Evolutionary conservation across 805 yeast genomes (phyloP).

Genomic region (Priceomyces haplophilus): DNA sequence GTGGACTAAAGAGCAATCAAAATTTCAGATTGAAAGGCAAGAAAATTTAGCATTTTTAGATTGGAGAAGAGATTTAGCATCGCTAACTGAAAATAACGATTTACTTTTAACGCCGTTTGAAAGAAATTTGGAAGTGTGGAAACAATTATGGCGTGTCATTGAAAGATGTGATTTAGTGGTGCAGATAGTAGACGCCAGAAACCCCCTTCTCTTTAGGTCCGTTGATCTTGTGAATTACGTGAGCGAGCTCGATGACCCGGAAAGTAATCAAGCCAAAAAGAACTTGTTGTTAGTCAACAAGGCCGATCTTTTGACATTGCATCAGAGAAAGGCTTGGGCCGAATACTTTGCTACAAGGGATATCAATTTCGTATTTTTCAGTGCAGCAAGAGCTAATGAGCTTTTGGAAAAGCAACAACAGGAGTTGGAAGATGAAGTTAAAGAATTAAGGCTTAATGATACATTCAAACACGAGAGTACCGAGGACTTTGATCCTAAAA

Average conservation of each 20-base stretch:
- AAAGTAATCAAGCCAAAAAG: slow-evolving; percentile 49
- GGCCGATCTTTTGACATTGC: slow-evolving; percentile 78
- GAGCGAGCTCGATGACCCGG: slow-evolving; percentile 60
- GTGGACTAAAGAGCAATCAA: slow-evolving; percentile 74
- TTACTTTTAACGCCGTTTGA: slow-evolving; percentile 92
- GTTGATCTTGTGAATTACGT: slow-evolving; percentile 84
- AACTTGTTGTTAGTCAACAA: slow-evolving; percentile 86
- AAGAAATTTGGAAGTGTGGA: slow-evolving; percentile 96
- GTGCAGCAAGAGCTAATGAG: slow-evolving; percentile 83
- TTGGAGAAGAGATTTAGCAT: slow-evolving; percentile 91
- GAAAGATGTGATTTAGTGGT: slow-evolving; percentile 93
- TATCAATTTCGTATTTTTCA: slow-evolving; percentile 88
- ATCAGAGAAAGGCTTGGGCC: slow-evolving; percentile 86
- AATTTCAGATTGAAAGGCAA: slow-evolving; percentile 72
- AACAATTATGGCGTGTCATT: slow-evolving; percentile 96
- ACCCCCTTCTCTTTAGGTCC: slow-evolving; percentile 86
- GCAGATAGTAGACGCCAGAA: slow-evolving; percentile 96
- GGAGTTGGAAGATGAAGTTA: slow-evolving; percentile 31
- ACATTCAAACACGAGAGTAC: slow-evolving; percentile 15
- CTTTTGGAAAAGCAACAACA: slow-evolving; percentile 61
- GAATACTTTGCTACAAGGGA: slow-evolving; percentile 63
- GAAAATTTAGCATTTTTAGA: slow-evolving; percentile 89
- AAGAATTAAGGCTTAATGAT: slow-evolving; percentile 10
- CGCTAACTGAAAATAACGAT: slow-evolving; percentile 79
- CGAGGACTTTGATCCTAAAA: slow-evolving; percentile 24